A percentile compares a stretch with the other conserved stretches of the same genome.
Conservation (phyloP, 2,329 filamentous ascomycete genomes). For the Plenodomus biglobosus region DNA sequence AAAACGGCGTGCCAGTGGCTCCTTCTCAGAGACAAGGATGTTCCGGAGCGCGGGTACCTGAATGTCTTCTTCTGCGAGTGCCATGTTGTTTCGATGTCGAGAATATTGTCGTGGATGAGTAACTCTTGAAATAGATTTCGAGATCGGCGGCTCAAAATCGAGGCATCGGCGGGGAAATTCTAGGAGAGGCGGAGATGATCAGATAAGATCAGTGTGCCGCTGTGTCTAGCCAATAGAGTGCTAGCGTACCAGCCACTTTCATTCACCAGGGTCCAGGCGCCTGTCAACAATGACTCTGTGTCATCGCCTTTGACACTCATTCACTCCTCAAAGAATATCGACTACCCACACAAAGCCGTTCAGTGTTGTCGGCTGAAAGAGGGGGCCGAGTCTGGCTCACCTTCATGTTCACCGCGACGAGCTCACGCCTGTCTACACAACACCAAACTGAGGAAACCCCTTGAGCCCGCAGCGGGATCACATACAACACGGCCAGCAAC, state of each 20-base stretch:
- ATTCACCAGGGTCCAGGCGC: slow-evolving; percentile 2
- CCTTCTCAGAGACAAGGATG: slow-evolving; percentile 76
- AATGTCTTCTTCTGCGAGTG: slow-evolving; percentile 33
- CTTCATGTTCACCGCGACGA: slow-evolving; percentile 19
- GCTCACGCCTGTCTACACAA: background rate
- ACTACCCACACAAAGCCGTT: slow-evolving; percentile 16
- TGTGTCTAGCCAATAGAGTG: background rate
- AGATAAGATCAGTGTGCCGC: slow-evolving; percentile 26
- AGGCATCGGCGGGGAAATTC: slow-evolving; percentile 18
- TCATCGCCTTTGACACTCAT: slow-evolving; percentile 14
- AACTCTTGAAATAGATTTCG: slow-evolving; percentile 2
- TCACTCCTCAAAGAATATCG: slow-evolving; percentile 5
- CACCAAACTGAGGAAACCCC: background rate
- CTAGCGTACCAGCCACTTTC: slow-evolving; percentile 13
- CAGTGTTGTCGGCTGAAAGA: slow-evolving; percentile 6
- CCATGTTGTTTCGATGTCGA: slow-evolving; percentile 22
- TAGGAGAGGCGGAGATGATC: slow-evolving; percentile 28
- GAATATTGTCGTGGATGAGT: background rate
- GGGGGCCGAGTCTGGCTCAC: slow-evolving; percentile 11
- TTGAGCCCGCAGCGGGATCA: background rate
- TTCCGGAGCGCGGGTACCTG: slow-evolving; percentile 68
- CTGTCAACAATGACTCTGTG: slow-evolving; percentile 24
- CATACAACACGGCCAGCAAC: background rate
- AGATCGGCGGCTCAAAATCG: background rate
- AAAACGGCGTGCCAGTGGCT: slow-evolving; percentile 85